Evolutionary conservation across 352 stramenopile species (phyloP), one percentile per base, ranked within the genome.

Genomic region (Pythium folliculosum): DNA sequence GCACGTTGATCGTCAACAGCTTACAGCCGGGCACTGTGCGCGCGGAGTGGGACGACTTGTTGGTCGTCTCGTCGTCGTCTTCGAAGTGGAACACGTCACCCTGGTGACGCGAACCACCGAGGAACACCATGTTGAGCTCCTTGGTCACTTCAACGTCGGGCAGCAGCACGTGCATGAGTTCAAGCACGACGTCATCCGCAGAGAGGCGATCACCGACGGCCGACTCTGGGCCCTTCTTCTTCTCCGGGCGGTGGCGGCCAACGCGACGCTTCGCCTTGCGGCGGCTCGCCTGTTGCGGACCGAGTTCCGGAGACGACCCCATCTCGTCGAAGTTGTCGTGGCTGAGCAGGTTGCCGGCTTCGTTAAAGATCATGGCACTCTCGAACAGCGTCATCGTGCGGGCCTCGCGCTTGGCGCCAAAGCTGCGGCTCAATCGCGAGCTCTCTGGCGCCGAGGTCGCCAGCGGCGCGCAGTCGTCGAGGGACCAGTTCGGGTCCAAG

Each of bases 321-420:
- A 90, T 65, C 32, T 89, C 80, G 21, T 89, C 60, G 35, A 94
- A 89, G 44, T 88, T 79, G 51, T 92, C 82, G 56, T 90, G 86
- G 37, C 70, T 92, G 16, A 94, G 74, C 64, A 91, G 54, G 48
- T 81, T 76, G 19, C 86, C 86, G 0, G 82, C 80, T 54, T 91
- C 80, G 63, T 92, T 91, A 69, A 87, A 92, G 67, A 94, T 82
- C 32, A 78, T 73, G 9, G 86, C 86, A 65, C 78, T 91, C 40
- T 94, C 86, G 52, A 94, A 93, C 5, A 94, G 77, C 49, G 86
- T 94, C 73, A 94, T 86, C 6, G 75, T 80, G 6, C 83, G 77
- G 32, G 71, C 72, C 51, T 83, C 80, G 9, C 80, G 80, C 64
- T 80, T 79, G 61, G 70, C 63, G 62, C 71, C 65, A 57, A 72